Evolutionary conservation across 768 basidiomycete species (phyloP).

Genomic region (Auricularia auricula-judae): DNA sequence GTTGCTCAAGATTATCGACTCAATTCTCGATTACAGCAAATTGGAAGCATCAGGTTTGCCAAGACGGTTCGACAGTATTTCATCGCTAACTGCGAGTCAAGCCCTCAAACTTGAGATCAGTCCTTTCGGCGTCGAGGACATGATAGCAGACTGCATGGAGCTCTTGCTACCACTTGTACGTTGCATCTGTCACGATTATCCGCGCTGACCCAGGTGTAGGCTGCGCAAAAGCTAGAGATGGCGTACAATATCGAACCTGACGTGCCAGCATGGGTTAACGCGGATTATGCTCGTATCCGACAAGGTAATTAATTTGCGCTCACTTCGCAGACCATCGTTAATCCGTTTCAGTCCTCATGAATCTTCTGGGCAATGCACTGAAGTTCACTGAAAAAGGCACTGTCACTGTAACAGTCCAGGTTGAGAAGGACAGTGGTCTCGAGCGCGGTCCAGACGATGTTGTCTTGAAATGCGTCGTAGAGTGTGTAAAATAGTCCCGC

Average conservation of each 20-base stretch:
- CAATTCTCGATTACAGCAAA: conserved; percentile 71
- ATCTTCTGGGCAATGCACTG: conserved; percentile 65
- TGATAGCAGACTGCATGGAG: conserved; percentile 72
- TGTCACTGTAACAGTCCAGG: conserved; percentile 49
- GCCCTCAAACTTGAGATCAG: conserved; percentile 62
- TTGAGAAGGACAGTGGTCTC: conserved; percentile 27
- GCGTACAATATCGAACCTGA: conserved; percentile 60
- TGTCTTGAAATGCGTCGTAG: conserved; percentile 52
- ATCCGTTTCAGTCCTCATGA: conserved; percentile 48
- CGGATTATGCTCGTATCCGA: conserved; percentile 63
- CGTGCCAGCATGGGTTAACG: conserved; percentile 63
- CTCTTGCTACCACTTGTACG: conserved; percentile 46
- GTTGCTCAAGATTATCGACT: conserved; percentile 69
- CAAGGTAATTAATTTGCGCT: conserved; percentile 36
- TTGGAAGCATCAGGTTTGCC: conserved; percentile 56
- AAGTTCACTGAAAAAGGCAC: conserved; percentile 60
- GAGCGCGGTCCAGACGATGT: conserved; percentile 30
- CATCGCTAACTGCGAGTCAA: conserved; percentile 15
- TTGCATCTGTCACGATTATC: not conserved
- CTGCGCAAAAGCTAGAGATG: conserved; percentile 61
- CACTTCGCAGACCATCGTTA: not conserved
- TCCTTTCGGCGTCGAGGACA: conserved; percentile 56
- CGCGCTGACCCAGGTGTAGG: conserved; percentile 17
- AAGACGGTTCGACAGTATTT: not conserved
- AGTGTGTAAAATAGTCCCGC: conserved; percentile 25